These are phyloP conservation scores for Aspergillus sp. DNA, from an alignment of 2,329 filamentous ascomycete species.

Conservation along the genomic window DNA sequence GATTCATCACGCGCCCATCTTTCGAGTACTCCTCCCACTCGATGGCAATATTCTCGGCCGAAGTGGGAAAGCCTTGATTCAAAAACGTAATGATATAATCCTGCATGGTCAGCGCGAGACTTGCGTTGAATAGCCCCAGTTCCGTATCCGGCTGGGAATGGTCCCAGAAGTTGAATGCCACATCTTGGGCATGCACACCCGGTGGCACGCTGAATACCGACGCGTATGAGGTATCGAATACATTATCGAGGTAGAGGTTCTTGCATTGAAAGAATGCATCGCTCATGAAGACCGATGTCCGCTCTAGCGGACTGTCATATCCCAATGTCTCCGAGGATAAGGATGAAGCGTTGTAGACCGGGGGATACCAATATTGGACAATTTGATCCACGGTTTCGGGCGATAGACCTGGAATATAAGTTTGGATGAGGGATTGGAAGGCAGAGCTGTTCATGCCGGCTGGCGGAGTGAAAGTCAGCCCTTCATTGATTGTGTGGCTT, in stretches of 20 bases:
- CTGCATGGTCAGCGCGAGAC: not conserved
- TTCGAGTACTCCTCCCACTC: not conserved
- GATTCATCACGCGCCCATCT: not conserved
- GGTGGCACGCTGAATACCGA: constrained; percentile 58
- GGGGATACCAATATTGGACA: constrained; percentile 53
- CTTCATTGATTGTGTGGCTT: constrained; percentile 49
- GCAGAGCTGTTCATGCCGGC: not conserved
- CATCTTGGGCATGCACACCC: constrained; percentile 55
- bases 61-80: not conserved
- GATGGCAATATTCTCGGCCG: not conserved
- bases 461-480: constrained; percentile 41
- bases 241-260: constrained; percentile 54
- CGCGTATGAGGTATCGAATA: constrained; percentile 53
- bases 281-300: constrained; percentile 43
- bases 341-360: constrained; percentile 41
- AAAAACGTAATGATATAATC: constrained; percentile 1
- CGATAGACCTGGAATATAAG: constrained; percentile 28
- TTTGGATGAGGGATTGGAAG: constrained; percentile 30
- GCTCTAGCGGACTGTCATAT: constrained; percentile 49
- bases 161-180: constrained; percentile 55
- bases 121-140: not conserved
- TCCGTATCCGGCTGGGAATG: not conserved
- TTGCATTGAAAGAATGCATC: constrained; percentile 56
- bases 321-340: constrained; percentile 40
- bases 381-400: constrained; percentile 45